Evolutionary conservation across 768 basidiomycete species (phyloP).

Genomic region (Hypholoma fasciculare): DNA sequence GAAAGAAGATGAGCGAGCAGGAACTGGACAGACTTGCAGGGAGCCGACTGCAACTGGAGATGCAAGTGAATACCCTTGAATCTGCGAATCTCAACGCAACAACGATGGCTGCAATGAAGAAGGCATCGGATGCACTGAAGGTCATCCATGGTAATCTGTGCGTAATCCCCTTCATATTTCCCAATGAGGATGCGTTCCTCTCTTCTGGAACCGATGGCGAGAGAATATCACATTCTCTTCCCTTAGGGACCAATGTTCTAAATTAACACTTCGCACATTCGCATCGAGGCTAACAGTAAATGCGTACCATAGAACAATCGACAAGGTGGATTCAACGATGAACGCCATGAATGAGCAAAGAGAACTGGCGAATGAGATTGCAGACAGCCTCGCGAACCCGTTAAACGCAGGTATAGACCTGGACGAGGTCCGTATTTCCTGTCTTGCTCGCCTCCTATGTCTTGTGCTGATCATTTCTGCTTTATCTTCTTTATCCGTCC

Average conservation of each 20-base stretch:
- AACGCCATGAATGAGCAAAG: constrained; percentile 85
- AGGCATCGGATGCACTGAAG: constrained; percentile 86
- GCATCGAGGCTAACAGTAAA: not conserved
- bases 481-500: not conserved
- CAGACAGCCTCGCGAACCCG: constrained; percentile 82
- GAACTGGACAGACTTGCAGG: constrained; percentile 87
- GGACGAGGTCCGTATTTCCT: constrained; percentile 66
- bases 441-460: not conserved
- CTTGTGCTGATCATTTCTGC: constrained; percentile 3
- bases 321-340: constrained; percentile 92
- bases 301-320: constrained; percentile 58
- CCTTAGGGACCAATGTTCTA: not conserved
- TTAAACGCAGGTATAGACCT: constrained; percentile 50
- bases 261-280: not conserved
- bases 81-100: constrained; percentile 97
- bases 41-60: constrained; percentile 88
- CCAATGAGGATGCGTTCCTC: not conserved
- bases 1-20: constrained; percentile 88
- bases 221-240: not conserved
- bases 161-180: constrained; percentile 32
- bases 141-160: constrained; percentile 89
- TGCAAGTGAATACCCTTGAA: constrained; percentile 96
- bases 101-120: constrained; percentile 98
- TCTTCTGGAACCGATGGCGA: not conserved
- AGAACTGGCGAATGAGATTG: constrained; percentile 90